Evolutionary conservation across 179 eudicot genomes (phyloP), one percentile per base, ranked within the genome.

Genomic region (Carnegiea gigantea): DNA sequence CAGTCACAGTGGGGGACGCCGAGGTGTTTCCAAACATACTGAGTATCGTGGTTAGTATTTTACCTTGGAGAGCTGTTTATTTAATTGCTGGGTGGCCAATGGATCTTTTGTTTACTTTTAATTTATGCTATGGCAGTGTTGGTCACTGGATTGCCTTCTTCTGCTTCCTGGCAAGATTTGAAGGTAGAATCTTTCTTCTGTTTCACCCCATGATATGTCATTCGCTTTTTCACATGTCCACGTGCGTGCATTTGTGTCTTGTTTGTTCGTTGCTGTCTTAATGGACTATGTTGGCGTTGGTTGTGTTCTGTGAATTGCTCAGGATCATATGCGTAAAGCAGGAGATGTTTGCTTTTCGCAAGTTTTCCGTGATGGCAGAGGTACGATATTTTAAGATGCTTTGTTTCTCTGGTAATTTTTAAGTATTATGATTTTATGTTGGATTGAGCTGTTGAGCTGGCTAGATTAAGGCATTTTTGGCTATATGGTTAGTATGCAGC

Each of bases 251-350:
- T 67, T 57, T 3, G 15, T 23, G 15, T 30, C 14, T 6, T 77
- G 28, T 43, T 48, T 23, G 51, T 60, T 18, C 17, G 1, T 14
- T 33, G 1, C 9, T 33, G 20, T 8, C 18, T 68, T 30, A 38
- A 36, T 62, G 57, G 24, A 65, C 40, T 38, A 18, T 74, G 33
- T 46, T 38, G 60, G 57, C 23, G 77, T 17, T 67, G 77, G 20
- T 44, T 65, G 7, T 77, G 38, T 43, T 74, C 18, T 83, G 8
- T 30, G 13, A 26, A 64, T 62, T 84, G 33, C 40, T 15, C 84
- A 95, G 98, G 98, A 95, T 87, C 98, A 95, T 83, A 95, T 95
- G 98, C 98, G 98, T 48, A 88, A 86, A 83, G 98, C 98, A 75
- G 98, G 98, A 78, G 98, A 95, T 91, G 98, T 95, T 82, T 92